Percentiles rank a stretch among this genome's conserved stretches.
These are phyloP conservation scores for Plectosphaerella cucumerina DNA, from an alignment of 2,329 filamentous ascomycete genomes.

Conservation along the genomic window DNA sequence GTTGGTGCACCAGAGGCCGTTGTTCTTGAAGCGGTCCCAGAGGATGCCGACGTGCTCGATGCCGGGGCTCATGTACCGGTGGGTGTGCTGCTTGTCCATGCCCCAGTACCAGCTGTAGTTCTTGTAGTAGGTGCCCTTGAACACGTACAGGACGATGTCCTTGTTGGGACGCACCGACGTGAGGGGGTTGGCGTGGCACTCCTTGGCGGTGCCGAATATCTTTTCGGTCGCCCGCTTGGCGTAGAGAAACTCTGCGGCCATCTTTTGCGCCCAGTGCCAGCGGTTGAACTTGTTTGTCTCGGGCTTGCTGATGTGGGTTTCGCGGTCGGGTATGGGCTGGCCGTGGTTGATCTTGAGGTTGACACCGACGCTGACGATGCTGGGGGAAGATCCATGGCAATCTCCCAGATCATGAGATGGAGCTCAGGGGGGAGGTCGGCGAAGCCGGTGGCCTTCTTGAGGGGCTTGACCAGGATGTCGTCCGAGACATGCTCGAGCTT, in stretches of 20 bases:
- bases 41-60: not conserved
- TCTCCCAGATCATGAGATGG: not conserved
- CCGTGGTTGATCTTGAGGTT: not conserved
- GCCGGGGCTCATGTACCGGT: not conserved
- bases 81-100: not conserved
- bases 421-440: not conserved
- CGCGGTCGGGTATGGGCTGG: not conserved
- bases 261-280: not conserved
- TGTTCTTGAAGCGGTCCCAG: not conserved
- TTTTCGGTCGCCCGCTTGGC: not conserved
- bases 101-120: not conserved
- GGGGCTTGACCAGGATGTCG: too few relatives aligned
- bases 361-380: not conserved
- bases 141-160: constrained; percentile 1
- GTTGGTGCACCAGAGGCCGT: not conserved
- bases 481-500: too few relatives aligned
- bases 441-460: not conserved
- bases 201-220: not conserved
- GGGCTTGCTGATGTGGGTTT: not conserved
- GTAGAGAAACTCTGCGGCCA: not conserved
- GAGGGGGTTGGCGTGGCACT: not conserved
- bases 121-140: not conserved
- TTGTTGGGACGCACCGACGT: not conserved
- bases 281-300: not conserved
- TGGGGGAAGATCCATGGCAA: not conserved